phyloP scores from a whole-genome alignment of 2,329 filamentous ascomycete genomes.

The Colletotrichum orchidophilum region DNA sequence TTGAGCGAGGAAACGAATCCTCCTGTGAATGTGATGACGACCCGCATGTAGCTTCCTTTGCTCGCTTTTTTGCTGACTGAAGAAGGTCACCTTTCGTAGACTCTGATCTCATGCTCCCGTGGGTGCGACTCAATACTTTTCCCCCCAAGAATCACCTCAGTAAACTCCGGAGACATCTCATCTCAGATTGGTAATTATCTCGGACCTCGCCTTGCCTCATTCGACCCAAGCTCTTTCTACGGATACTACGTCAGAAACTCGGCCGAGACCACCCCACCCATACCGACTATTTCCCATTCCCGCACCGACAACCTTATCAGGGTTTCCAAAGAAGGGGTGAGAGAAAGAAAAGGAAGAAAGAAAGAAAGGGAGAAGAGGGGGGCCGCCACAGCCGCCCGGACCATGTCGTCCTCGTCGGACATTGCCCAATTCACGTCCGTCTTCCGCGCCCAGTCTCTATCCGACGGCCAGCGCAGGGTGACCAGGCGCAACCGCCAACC shows the following conservation, averaged over 20 bases:
- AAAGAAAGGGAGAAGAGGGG: background rate
- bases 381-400: background rate
- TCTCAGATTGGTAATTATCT: background rate
- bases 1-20: background rate
- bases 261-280: background rate
- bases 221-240: background rate
- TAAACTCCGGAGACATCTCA: background rate
- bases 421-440: constrained; percentile 43
- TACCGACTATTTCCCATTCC: too few species aligned
- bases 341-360: background rate
- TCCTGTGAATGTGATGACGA: background rate
- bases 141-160: background rate
- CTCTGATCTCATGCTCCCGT: background rate
- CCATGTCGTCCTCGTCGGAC: constrained; percentile 16
- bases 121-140: background rate
- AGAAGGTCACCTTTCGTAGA: too few species aligned
- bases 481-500: constrained; percentile 51
- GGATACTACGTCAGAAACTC: background rate
- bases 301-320: background rate
- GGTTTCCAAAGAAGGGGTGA: background rate
- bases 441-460: constrained; percentile 46
- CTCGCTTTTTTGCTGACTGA: background rate
- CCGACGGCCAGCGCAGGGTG: constrained; percentile 42
- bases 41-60: background rate
- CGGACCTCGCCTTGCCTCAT: background rate